These are phyloP conservation scores for Sarcodon sp. DNA, from an alignment of 768 basidiomycete species.

Conservation along the genomic window DNA sequence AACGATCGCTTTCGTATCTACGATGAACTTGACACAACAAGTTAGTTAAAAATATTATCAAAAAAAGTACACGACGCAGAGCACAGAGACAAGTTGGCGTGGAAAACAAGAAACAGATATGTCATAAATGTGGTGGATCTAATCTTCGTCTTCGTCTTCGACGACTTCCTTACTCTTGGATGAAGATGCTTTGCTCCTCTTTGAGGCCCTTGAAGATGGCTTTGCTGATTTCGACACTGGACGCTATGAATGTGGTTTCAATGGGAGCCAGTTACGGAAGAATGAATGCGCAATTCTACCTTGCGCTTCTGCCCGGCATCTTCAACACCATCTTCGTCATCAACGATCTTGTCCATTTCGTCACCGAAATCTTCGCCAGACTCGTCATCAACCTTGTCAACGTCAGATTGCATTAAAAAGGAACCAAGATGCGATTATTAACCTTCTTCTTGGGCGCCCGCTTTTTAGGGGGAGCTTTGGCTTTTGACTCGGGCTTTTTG, in stretches of 20 bases:
- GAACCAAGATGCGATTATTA: constrained; percentile 11
- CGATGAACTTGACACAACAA: not conserved
- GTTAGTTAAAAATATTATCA: not conserved
- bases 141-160: not conserved
- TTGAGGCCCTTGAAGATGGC: constrained; percentile 4
- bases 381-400: constrained; percentile 21
- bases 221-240: constrained; percentile 7
- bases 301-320: constrained; percentile 52
- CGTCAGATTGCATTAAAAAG: not conserved
- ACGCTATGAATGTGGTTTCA: constrained; percentile 7
- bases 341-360: constrained; percentile 27
- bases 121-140: not conserved
- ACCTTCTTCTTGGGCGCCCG: constrained; percentile 30
- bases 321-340: constrained; percentile 34
- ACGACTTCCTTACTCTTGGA: not conserved
- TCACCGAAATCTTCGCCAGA: constrained; percentile 35
- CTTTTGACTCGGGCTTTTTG: constrained; percentile 15
- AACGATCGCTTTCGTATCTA: not conserved
- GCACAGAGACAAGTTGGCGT: not conserved
- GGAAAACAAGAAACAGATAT: no score
- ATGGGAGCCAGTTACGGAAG: not conserved
- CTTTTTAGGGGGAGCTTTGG: constrained; percentile 33
- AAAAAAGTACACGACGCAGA: not conserved
- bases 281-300: constrained; percentile 22
- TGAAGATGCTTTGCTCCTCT: constrained; percentile 4